Evolutionary conservation across 148 eudicot genomes (phyloP), one percentile per base, ranked within the genome.

Genomic region (Gaultheria prostrata): DNA sequence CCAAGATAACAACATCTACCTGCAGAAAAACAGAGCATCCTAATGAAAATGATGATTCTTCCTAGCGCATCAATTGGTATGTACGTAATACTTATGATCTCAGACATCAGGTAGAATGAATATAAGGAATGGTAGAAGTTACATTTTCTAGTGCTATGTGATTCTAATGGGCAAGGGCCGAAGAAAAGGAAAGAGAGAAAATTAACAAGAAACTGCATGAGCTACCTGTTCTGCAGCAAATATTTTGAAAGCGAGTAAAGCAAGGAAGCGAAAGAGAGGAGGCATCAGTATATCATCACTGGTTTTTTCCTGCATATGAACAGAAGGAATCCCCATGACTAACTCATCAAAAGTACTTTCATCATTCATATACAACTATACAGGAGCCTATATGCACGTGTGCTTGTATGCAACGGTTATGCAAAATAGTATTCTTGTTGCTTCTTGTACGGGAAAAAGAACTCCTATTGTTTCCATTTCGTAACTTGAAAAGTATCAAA

Each of bases 1-100:
- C 99, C 90, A 97, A 73, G 84, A 97, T 93, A 70, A 93, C 98
- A 86, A 97, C 99, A 86, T 97, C 98, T 76, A 97, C 99, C 99
- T 97, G 92, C 77, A 84, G 72, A 28, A 35, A 83, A 86, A 33
- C 73, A 67, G 4, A 76, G 33, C 20, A 67, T 45, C 57, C 65
- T 33, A n/a, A 6, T 28, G 45, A 8, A 8, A 48, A 59, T 12
- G 14, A 67, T 26, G 26, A 10, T 24, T 63, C 24, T 4, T 43
- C 48, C 48, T 33, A 21, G 8, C 67, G 45, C 32, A 77, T 78
- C 69, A 63, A 63, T 74, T 65, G 17, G 17, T 65, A 65, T 28
- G 6, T 26, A 65, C 15, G 12, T 65, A 24, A 69, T 14, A 28
- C 10, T 30, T 33, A 4, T 70, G 71, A 28, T 13, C 72, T 30